These are phyloP conservation scores for Leucosporidium scottii DNA, from an alignment of 768 basidiomycete genomes.

Conservation along the genomic window DNA sequence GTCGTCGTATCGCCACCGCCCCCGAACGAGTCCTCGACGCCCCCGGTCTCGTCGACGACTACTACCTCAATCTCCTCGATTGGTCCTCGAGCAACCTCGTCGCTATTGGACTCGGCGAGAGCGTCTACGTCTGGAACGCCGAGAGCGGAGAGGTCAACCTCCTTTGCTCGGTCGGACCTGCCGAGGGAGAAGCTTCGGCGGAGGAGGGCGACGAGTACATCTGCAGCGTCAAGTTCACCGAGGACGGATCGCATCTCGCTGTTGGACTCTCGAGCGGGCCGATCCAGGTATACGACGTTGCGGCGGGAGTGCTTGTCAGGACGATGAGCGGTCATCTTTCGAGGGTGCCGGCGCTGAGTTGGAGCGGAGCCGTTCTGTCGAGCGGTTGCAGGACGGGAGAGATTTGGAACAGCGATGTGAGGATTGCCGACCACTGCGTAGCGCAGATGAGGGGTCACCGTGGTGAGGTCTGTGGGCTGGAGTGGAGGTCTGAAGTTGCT, in stretches of 20 bases:
- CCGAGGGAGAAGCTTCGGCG: constrained; percentile 48
- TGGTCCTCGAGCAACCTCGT: constrained; percentile 84
- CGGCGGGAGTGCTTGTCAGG: constrained; percentile 66
- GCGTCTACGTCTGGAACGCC: constrained; percentile 90
- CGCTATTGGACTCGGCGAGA: constrained; percentile 78
- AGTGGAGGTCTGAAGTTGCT: constrained; percentile 76
- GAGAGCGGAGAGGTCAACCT: constrained; percentile 77
- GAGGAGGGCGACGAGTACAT: constrained; percentile 32
- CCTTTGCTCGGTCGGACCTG: constrained; percentile 41
- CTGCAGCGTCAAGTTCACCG: constrained; percentile 42
- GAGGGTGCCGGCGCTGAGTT: constrained; percentile 75
- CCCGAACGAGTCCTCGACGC: constrained; percentile 94
- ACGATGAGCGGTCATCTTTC: constrained; percentile 85
- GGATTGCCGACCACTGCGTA: constrained; percentile 77
- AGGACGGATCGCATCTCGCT: constrained; percentile 60
- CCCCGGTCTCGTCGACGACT: constrained; percentile 76
- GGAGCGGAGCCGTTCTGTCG: constrained; percentile 72
- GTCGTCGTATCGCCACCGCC: constrained; percentile 73
- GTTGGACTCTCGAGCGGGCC: constrained; percentile 72
- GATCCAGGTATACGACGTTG: constrained; percentile 92
- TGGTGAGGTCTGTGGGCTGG: constrained; percentile 86
- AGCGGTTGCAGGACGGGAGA: constrained; percentile 89
- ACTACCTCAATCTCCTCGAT: constrained; percentile 86
- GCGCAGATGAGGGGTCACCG: constrained; percentile 83
- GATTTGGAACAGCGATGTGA: constrained; percentile 94